These are phyloP conservation scores for Trypanosoma scelopori DNA, from an alignment of 208 protist species.

Conservation along the genomic window DNA sequence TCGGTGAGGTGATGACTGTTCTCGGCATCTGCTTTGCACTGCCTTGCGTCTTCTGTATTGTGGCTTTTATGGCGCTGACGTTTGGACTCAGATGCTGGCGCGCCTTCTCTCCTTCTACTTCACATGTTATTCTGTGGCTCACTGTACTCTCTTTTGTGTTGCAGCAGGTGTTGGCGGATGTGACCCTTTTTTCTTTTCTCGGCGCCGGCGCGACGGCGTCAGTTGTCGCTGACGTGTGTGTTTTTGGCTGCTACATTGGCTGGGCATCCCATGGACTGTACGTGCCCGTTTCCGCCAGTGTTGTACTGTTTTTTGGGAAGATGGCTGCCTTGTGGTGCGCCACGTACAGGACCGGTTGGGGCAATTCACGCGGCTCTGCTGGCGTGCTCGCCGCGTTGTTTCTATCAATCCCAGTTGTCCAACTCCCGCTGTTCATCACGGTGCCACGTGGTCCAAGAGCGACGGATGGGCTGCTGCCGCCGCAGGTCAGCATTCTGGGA, in stretches of 20 bases:
- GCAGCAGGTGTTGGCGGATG: constrained; percentile 19
- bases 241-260: constrained; percentile 8
- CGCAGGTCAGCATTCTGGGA: constrained; percentile 13
- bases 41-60: constrained; percentile 20
- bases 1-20: constrained; percentile 31
- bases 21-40: constrained; percentile 30
- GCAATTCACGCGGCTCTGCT: neutral
- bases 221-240: constrained; percentile 16
- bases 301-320: constrained; percentile 20
- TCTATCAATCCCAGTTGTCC: constrained; percentile 25
- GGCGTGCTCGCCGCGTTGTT: constrained; percentile 13
- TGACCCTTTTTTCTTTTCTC: constrained; percentile 13
- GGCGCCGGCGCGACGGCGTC: neutral
- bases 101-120: neutral
- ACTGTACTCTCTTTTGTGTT: constrained; percentile 14
- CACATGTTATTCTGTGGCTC: constrained; percentile 4
- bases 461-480: neutral
- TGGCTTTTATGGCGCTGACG: constrained; percentile 11
- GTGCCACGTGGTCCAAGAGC: neutral
- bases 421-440: constrained; percentile 26
- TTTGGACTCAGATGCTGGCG: constrained; percentile 8
- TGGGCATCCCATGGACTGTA: neutral
- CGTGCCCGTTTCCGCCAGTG: constrained; percentile 1
- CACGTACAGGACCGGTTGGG: neutral
- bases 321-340: constrained; percentile 15